phyloP scores from a whole-genome alignment of 1,139 yeast species.

The Wickerhamomyces sp. region DNA sequence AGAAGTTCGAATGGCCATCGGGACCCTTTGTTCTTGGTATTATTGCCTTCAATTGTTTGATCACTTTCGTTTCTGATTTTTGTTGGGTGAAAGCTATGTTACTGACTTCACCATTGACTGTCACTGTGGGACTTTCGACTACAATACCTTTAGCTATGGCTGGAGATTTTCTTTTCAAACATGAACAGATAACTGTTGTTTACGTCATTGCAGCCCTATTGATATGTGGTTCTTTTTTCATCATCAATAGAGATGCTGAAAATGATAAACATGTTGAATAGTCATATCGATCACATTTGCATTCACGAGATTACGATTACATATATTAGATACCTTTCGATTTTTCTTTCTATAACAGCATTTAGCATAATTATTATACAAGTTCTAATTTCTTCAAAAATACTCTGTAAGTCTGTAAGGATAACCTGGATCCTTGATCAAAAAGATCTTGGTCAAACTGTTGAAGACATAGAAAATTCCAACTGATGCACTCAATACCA shows the following conservation, averaged over 20 bases:
- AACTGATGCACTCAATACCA: conserved; percentile 22
- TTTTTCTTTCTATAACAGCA: too few relatives aligned
- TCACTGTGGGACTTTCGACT: conserved; percentile 88
- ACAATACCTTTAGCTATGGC: conserved; percentile 94
- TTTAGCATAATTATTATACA: too few relatives aligned
- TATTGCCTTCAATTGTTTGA: conserved; percentile 59
- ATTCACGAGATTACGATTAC: too few relatives aligned
- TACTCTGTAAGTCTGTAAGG: conserved; percentile 24
- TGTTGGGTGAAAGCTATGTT: conserved; percentile 96
- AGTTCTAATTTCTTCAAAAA: conserved; percentile 3
- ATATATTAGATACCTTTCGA: too few relatives aligned
- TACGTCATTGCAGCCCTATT: conserved; percentile 77
- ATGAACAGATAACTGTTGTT: conserved; percentile 51
- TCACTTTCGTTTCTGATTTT: conserved; percentile 83
- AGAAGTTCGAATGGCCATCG: conserved; percentile 67
- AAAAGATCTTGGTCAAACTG: conserved; percentile 31
- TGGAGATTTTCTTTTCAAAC: conserved; percentile 77
- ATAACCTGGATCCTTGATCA: conserved; percentile 36
- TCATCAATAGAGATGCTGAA: conserved; percentile 75
- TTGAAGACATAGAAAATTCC: conserved; percentile 31
- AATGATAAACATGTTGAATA: conserved; percentile 36
- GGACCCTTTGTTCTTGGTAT: conserved; percentile 47
- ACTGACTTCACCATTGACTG: conserved; percentile 88
- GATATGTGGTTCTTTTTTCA: conserved; percentile 78
- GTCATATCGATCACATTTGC: too few relatives aligned